Evolutionary conservation across 345 rosid species (phyloP).

Genomic region (Arabis alpina): DNA sequence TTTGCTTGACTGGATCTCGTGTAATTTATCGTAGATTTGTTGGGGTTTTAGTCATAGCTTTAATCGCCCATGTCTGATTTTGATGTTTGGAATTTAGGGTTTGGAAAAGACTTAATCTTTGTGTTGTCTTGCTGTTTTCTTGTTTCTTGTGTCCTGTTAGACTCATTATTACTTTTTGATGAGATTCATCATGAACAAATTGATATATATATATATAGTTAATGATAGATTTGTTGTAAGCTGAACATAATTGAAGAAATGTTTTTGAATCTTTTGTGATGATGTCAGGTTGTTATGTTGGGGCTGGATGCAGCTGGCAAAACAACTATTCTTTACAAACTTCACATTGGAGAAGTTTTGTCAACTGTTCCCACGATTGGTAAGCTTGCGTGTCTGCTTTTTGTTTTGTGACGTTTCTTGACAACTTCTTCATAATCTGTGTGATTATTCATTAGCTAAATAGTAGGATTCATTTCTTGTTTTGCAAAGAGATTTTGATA

Average conservation of each 20-base stretch:
- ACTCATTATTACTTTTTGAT: neutral
- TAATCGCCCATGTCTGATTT: slow-evolving; percentile 14
- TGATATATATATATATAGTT: neutral
- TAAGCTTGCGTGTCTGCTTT: slow-evolving; percentile 33
- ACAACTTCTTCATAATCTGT: neutral
- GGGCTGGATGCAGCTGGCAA: slow-evolving; percentile 99
- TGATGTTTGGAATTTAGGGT: slow-evolving; percentile 2
- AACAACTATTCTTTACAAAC: slow-evolving; percentile 95
- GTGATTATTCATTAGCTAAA: neutral
- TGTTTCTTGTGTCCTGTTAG: neutral
- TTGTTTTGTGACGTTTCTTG: neutral
- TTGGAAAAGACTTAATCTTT: neutral
- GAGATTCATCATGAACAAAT: slow-evolving; percentile 8
- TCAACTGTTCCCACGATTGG: slow-evolving; percentile 99
- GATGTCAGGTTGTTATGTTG: slow-evolving; percentile 89
- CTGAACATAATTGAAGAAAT: no score
- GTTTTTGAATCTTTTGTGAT: neutral
- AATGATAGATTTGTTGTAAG: no score
- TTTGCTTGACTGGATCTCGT: slow-evolving; percentile 9
- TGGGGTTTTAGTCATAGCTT: slow-evolving; percentile 8
- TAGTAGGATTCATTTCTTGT: slow-evolving; percentile 1
- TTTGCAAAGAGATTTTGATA: neutral
- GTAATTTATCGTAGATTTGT: neutral
- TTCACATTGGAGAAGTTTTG: slow-evolving; percentile 97
- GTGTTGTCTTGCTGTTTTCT: neutral